Conservation (phyloP, 306 rosid species). For the Luffa aegyptiaca region DNA sequence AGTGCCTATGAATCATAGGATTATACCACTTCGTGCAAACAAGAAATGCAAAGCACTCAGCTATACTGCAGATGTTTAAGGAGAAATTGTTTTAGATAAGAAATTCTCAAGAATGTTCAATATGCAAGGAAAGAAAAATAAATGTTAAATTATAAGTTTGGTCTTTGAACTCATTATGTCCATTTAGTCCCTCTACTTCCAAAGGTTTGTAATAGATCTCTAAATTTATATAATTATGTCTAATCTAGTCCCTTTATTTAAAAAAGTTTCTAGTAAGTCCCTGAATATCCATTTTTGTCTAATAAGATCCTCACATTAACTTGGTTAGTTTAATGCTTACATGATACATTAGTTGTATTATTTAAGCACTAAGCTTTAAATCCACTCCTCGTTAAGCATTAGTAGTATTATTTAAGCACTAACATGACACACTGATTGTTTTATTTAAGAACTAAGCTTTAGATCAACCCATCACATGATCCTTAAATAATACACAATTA, state of each 20-base stretch:
- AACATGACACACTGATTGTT: no score
- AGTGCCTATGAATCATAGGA: conserved; percentile 68
- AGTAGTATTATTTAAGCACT: no score
- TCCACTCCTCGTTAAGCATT: no score
- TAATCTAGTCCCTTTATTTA: background rate
- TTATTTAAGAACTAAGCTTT: no score
- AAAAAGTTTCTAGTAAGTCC: background rate
- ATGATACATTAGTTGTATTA: no score
- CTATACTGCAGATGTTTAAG: conserved; percentile 45
- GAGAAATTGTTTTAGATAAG: background rate
- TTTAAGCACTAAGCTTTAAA: no score
- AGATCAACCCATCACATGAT: no score
- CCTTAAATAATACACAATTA: no score
- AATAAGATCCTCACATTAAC: background rate
- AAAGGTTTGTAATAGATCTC: background rate
- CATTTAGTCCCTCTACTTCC: background rate
- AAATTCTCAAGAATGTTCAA: conserved; percentile 12
- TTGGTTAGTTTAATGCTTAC: background rate
- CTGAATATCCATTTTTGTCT: background rate
- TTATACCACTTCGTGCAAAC: conserved; percentile 96
- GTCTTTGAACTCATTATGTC: background rate
- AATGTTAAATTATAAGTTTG: background rate
- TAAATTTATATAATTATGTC: background rate
- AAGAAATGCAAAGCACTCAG: conserved; percentile 95
- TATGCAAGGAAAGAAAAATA: background rate